Percentiles rank a stretch among this genome's conserved stretches.
phyloP scores from a whole-genome alignment of 2,329 filamentous ascomycete genomes.

The Claviceps sp. region DNA sequence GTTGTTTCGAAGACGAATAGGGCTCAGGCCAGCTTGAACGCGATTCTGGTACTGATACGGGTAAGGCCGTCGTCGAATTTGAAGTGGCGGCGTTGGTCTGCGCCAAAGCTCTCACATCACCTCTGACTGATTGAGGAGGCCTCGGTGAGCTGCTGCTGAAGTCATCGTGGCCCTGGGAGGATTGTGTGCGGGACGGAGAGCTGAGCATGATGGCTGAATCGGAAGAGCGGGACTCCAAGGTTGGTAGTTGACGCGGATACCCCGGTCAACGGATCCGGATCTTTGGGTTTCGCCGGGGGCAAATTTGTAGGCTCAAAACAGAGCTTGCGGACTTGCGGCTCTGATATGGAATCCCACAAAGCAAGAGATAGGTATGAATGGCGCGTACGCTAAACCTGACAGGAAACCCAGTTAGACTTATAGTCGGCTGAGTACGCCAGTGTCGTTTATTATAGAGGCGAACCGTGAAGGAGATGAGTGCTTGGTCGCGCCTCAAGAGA shows the following conservation, averaged over 20 bases:
- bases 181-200: constrained; percentile 3
- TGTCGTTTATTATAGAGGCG: too few species aligned
- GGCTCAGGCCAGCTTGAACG: background rate
- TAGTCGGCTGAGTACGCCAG: too few species aligned
- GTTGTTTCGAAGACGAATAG: constrained; percentile 1
- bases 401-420: too few species aligned
- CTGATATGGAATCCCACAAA: too few species aligned
- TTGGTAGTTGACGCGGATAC: constrained; percentile 3
- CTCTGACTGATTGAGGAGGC: background rate
- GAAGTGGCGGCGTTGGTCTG: background rate
- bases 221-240: constrained; percentile 8
- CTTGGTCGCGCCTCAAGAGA: too few species aligned
- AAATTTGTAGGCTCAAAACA: background rate
- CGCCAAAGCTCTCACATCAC: background rate
- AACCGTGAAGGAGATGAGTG: too few species aligned
- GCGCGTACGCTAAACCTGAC: background rate
- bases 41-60: constrained; percentile 1
- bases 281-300: background rate
- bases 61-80: background rate
- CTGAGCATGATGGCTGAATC: constrained; percentile 13
- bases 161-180: constrained; percentile 6
- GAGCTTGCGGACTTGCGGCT: background rate
- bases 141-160: background rate
- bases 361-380: too few species aligned
- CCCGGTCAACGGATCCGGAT: constrained; percentile 1